Percentiles rank a stretch among this genome's conserved stretches.
Evolutionary conservation across 139 green algal species (phyloP).

Genomic region (Volvox africanus): DNA sequence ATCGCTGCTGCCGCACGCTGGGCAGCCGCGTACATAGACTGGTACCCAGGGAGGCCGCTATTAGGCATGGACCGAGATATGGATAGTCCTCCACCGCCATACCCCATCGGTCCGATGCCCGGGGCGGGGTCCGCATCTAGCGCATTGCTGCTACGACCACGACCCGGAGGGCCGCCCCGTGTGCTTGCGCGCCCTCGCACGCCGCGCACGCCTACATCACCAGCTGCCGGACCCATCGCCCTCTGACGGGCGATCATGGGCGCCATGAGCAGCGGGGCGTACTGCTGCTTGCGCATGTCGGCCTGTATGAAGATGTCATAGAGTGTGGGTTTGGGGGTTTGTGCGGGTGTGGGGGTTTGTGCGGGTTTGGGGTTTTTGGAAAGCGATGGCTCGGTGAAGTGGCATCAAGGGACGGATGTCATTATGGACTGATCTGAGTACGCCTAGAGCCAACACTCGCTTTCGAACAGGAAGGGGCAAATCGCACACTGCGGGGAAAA

Average conservation of each 20-base stretch:
- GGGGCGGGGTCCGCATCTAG: neutral
- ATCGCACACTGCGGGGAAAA: too few relatives aligned
- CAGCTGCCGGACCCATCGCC: neutral
- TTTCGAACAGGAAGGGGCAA: too few relatives aligned
- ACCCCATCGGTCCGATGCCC: neutral
- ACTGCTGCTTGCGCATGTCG: conserved; percentile 49
- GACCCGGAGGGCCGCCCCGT: neutral
- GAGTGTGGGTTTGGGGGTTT: neutral
- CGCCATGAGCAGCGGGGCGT: conserved; percentile 49
- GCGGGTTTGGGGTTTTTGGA: too few relatives aligned
- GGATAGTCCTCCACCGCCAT: neutral
- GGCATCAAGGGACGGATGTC: too few relatives aligned
- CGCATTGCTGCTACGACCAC: neutral
- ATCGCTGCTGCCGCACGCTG: neutral
- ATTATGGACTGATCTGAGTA: too few relatives aligned
- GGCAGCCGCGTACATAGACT: conserved; percentile 14
- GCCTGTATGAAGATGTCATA: conserved; percentile 13
- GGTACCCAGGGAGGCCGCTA: neutral
- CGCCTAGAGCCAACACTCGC: too few relatives aligned
- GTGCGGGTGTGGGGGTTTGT: too few relatives aligned
- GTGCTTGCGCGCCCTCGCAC: neutral
- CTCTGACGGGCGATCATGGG: conserved; percentile 31
- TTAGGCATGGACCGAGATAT: conserved; percentile 5
- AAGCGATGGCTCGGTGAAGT: too few relatives aligned
- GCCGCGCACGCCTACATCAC: conserved; percentile 22